phyloP scores from a whole-genome alignment of 495 filamentous ascomycete genomes.

The Penicillium ochrochloron region DNA sequence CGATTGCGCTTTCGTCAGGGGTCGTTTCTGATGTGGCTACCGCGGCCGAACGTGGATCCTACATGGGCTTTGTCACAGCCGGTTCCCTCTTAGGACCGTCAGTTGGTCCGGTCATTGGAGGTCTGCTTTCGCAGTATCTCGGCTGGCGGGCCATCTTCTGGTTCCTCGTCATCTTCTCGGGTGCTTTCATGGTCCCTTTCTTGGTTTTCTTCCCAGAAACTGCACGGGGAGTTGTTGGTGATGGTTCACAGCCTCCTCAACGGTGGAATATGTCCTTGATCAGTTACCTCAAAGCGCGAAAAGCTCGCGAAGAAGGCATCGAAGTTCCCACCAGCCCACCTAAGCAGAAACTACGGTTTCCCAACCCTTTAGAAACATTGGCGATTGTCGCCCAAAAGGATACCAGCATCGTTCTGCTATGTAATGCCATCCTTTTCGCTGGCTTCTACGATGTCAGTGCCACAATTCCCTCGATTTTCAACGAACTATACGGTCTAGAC shows the following conservation, averaged over 20 bases:
- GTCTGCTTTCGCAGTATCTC: constrained; percentile 65
- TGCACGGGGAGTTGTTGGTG: constrained; percentile 50
- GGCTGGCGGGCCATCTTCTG: constrained; percentile 77
- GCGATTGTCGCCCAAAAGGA: constrained; percentile 64
- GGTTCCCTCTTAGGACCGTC: constrained; percentile 51
- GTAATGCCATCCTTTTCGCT: constrained; percentile 52
- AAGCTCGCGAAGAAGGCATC: constrained; percentile 24
- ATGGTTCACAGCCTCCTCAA: constrained; percentile 43
- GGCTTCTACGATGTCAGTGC: constrained; percentile 45
- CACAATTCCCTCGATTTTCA: constrained; percentile 49
- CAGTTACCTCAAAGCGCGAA: constrained; percentile 36
- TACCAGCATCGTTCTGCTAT: constrained; percentile 47
- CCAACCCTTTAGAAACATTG: constrained; percentile 72
- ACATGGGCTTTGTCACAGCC: constrained; percentile 46
- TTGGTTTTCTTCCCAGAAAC: constrained; percentile 51
- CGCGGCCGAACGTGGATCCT: constrained; percentile 47
- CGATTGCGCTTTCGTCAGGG: constrained; percentile 45
- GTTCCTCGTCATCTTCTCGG: constrained; percentile 69
- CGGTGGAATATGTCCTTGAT: constrained; percentile 43
- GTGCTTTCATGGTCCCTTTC: constrained; percentile 39
- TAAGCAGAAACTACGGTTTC: constrained; percentile 60
- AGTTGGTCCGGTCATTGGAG: constrained; percentile 67
- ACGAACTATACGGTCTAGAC: constrained; percentile 48
- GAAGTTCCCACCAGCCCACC: constrained; percentile 14
- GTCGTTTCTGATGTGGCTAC: constrained; percentile 51